Conservation (phyloP, 305 asterid species). For the Fraxinus sp. region DNA sequence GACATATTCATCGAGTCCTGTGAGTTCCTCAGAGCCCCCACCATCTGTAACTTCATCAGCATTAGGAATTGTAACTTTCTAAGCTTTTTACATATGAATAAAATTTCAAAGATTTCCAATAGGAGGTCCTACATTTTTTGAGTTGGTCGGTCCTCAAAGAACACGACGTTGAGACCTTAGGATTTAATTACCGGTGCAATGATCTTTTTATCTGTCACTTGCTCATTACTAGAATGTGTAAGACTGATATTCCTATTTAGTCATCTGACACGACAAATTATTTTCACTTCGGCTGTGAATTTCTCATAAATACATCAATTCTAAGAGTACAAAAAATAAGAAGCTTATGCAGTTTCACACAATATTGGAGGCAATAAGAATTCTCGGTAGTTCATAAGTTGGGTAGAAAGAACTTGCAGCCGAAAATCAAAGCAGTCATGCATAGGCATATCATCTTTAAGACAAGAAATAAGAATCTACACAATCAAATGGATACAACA, state of each 20-base stretch:
- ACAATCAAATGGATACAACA: background rate
- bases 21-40: slow-evolving; percentile 68
- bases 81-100: background rate
- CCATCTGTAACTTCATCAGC: slow-evolving; percentile 61
- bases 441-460: background rate
- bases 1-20: slow-evolving; percentile 78
- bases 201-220: background rate
- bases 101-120: background rate
- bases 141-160: background rate
- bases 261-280: background rate
- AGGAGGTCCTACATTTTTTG: background rate
- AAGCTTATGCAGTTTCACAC: background rate
- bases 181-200: background rate
- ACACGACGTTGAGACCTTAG: background rate
- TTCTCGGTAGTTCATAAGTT: background rate
- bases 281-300: background rate
- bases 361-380: background rate
- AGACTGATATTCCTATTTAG: background rate
- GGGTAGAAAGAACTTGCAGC: background rate
- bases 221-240: background rate
- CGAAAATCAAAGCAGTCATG: background rate
- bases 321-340: background rate
- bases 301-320: background rate
- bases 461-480: background rate
- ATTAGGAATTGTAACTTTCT: slow-evolving; percentile 12